Evolutionary conservation across 2,329 filamentous ascomycete species (phyloP), one percentile per base, ranked within the genome.

Genomic region (Diaporthe longicolla): DNA sequence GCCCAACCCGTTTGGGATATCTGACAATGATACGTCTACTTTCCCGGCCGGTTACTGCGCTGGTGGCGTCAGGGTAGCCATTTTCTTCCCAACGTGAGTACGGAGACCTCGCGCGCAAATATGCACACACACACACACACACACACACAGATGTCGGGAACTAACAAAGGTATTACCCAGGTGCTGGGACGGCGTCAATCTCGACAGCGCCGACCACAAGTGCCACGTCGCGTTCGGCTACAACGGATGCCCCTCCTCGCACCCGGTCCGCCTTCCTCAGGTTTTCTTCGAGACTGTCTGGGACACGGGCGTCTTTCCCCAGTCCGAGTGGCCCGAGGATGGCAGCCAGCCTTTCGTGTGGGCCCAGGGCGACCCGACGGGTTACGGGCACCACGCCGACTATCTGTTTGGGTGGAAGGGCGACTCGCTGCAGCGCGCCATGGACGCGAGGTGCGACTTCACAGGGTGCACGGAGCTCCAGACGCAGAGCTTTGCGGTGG

Each of bases 171-270:
- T n/a, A 19, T 58, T 1, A 8, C 58, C 1, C 10, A 79, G 78
- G 13, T 90, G 89, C 83, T 90, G 89, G 89, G 84, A 90, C 75
- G 89, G 89, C 54, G 83, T 83, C 55, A 84, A 88, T 75, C 76
- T 87, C 70, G 87, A 90, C 78, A 82, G 83, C 15, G 75, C 82
- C 0, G 84, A 89, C 78, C 87, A 84, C 78, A 83, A 79, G 57
- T 77, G 74, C 29, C 80, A 81, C 73, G 78, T 90, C 76, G 81
- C 84, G 6, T 90, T 89, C 76, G 88, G 88, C 4, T 74, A 76
- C 35, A 78, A 78, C n/a, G 63, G 76, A 4, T 80, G 79, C 68
- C 78, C 79, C 7, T 71, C 76, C 29, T 76, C 78, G 1, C 78
- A 79, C 63, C 78, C 78, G 5, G 78, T 78, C 52, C 73, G 76